Base-by-base conservation (phyloP, 2,329 filamentous ascomycete genomes). In the Magnaporthiopsis incrustans region DNA sequence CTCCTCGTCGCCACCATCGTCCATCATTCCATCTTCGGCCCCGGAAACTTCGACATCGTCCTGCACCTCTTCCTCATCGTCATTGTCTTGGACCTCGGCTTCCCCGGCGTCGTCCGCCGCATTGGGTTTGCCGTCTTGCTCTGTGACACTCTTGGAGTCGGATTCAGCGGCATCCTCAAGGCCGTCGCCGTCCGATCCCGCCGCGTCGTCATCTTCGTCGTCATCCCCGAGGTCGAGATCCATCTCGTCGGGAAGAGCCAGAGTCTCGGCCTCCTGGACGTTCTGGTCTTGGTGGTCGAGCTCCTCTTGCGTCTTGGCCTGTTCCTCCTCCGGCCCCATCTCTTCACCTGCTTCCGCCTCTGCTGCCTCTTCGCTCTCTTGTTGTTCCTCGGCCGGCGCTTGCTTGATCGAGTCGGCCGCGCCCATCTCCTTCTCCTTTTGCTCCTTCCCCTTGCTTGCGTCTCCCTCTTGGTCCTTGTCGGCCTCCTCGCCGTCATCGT, bases 231-330 rank as follows among this genome's bases (percentile, higher is more conserved):
- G 83, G 64, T 96, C 88, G 80, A 97, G 83, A 65, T 96, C 88
- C 81, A 97, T 89, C 68, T 97, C 91, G 57, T 97, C 92, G 0
- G 92, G 92, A 27, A 97, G 80, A 59, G 93, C 92, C 66, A 97
- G 80, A 2, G 89, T 87, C 66, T 96, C 88, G 69, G 92, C 88
- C 72, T 97, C 89, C 69, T 94, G 85, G 2, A 91, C 85, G 70
- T 94, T 89, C 62, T 92, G 89, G 66, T 93, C 85, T 69, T 88
- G 85, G 60, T 78, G 79, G 68, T 85, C 85, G 60, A 82, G 73
- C 66, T 87, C 83, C 35, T 86, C 82, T 66, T 83, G 80, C 6
- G 79, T 77, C 61, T 80, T 77, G 22, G 81, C 77, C 35, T 86
- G 82, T 66, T 87, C 83, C 74, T 82, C 82, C 58, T 85, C 85